Percentiles rank a stretch among this genome's conserved stretches.
Evolutionary conservation across 441 rosid species (phyloP).

Genomic region (Erysimum cheiri): DNA sequence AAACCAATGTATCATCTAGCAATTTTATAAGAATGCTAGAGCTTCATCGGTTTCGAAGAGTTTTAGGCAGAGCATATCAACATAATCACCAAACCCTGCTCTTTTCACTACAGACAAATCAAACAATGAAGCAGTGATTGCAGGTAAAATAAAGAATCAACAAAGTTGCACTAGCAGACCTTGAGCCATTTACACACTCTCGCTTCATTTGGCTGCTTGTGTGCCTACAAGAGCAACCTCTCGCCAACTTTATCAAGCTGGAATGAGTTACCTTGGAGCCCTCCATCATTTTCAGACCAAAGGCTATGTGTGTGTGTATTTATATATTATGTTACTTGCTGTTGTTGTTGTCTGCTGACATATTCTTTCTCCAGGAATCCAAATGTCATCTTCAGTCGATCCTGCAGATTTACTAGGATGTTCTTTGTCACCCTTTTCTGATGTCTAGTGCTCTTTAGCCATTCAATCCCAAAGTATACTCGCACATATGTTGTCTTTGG

Average conservation of each 20-base stretch:
- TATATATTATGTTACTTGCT: constrained; percentile 26
- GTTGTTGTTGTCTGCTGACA: constrained; percentile 49
- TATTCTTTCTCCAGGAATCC: constrained; percentile 77
- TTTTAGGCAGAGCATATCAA: constrained; percentile 26
- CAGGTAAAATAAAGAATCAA: constrained; percentile 7
- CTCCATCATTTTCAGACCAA: constrained; percentile 30
- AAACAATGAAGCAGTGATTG: background rate
- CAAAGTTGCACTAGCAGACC: constrained; percentile 16
- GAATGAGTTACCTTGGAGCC: background rate
- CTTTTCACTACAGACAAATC: constrained; percentile 31
- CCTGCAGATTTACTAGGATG: constrained; percentile 63
- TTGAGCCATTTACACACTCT: constrained; percentile 18
- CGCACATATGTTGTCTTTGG: constrained; percentile 62
- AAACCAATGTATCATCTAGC: constrained; percentile 13
- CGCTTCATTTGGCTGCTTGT: constrained; percentile 7
- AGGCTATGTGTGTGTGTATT: background rate
- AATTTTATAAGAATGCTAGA: background rate
- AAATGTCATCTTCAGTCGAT: constrained; percentile 70
- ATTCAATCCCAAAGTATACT: constrained; percentile 77
- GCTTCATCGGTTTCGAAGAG: constrained; percentile 13
- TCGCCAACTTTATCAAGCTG: background rate
- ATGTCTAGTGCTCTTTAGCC: constrained; percentile 87
- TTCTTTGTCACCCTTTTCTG: constrained; percentile 81
- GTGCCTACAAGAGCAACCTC: constrained; percentile 13
- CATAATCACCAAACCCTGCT: constrained; percentile 40